Evolutionary conservation across 1,139 yeast species (phyloP).

Genomic region (Candida tropicalis): DNA sequence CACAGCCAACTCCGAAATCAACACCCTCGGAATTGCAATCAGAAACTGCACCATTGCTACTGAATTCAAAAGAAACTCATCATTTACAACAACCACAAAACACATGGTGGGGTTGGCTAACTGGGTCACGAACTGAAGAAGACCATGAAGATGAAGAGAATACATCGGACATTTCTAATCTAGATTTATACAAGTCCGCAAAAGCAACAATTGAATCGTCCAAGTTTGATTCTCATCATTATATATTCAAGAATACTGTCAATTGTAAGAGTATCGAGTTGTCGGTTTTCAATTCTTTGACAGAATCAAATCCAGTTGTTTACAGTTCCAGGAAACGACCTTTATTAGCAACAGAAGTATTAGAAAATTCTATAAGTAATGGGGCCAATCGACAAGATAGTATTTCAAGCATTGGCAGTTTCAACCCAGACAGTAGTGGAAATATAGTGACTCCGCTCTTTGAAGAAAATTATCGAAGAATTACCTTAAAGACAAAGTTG

Average conservation of each 20-base stretch:
- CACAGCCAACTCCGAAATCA: neutral
- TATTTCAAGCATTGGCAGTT: constrained; percentile 6
- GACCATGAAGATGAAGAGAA: constrained; percentile 21
- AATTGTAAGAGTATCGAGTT: constrained; percentile 25
- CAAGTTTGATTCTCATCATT: constrained; percentile 35
- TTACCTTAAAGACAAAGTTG: constrained; percentile 41
- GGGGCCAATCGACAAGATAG: constrained; percentile 8
- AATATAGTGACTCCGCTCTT: constrained; percentile 10
- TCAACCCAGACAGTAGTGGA: neutral
- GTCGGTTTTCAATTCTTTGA: constrained; percentile 43
- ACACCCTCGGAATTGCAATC: neutral
- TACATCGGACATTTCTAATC: constrained; percentile 16
- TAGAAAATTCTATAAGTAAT: constrained; percentile 23
- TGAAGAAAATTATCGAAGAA: constrained; percentile 31
- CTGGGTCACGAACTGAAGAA: constrained; percentile 17
- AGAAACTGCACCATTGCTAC: constrained; percentile 17
- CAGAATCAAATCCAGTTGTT: constrained; percentile 43
- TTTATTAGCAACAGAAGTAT: constrained; percentile 37
- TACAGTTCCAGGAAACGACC: constrained; percentile 39
- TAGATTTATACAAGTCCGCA: constrained; percentile 37
- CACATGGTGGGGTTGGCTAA: constrained; percentile 30
- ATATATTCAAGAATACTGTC: constrained; percentile 34
- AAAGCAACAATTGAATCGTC: constrained; percentile 38
- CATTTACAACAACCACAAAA: constrained; percentile 1
- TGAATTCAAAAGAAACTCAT: neutral